Conservation (phyloP, 306 rosid species). For the Gastrolobium bilobum region DNA sequence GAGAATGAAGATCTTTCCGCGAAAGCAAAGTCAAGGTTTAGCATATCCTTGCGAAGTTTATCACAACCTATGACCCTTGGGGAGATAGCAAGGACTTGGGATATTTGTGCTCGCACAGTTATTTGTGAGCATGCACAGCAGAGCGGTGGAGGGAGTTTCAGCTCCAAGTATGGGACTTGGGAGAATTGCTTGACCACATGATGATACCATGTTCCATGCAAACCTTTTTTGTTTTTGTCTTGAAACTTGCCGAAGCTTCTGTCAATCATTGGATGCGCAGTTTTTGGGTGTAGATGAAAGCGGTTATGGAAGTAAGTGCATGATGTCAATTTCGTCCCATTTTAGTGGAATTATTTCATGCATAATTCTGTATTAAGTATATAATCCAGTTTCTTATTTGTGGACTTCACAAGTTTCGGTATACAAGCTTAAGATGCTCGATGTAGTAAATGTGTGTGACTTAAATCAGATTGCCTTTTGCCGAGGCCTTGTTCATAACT, state of each 20-base stretch:
- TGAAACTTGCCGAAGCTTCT: conserved; percentile 26
- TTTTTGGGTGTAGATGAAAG: conserved; percentile 17
- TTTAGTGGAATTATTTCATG: conserved; percentile 27
- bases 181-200: conserved; percentile 80
- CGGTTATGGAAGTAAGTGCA: neutral
- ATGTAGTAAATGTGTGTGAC: conserved; percentile 18
- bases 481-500: neutral
- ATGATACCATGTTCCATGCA: conserved; percentile 32
- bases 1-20: conserved; percentile 92
- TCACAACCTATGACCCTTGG: conserved; percentile 94
- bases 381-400: conserved; percentile 21
- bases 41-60: conserved; percentile 82
- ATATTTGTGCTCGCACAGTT: conserved; percentile 84
- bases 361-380: neutral
- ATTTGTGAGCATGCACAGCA: conserved; percentile 90
- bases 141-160: conserved; percentile 99
- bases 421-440: neutral
- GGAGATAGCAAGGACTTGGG: conserved; percentile 95
- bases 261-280: neutral
- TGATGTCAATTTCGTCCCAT: neutral
- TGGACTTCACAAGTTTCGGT: neutral
- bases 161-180: conserved; percentile 93
- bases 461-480: conserved; percentile 12
- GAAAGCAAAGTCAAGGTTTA: conserved; percentile 87
- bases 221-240: neutral